Conservation (phyloP, 129 eudicot species). For the Dittrichia graveolens region DNA sequence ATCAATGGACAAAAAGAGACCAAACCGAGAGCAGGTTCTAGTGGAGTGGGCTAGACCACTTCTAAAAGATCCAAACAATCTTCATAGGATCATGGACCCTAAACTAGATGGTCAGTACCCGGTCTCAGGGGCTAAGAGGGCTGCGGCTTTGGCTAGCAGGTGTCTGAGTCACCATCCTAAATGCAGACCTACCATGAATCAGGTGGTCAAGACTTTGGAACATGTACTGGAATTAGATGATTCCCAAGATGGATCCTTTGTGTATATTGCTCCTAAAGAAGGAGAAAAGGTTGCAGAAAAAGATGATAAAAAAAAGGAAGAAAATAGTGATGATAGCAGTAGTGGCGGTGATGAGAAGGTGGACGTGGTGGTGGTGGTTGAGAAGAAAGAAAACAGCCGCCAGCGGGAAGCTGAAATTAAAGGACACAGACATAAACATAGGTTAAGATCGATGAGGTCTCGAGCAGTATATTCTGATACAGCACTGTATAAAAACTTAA, state of each 20-base stretch:
- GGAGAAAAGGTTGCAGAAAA: slow-evolving; percentile 18
- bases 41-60: slow-evolving; percentile 66
- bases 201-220: slow-evolving; percentile 57
- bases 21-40: slow-evolving; percentile 50
- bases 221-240: slow-evolving; percentile 49
- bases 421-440: slow-evolving; percentile 36
- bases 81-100: slow-evolving; percentile 57
- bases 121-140: slow-evolving; percentile 44
- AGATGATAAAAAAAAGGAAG: background rate
- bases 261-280: slow-evolving; percentile 47
- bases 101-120: slow-evolving; percentile 60
- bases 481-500: slow-evolving; percentile 49
- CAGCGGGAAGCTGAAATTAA: slow-evolving; percentile 25
- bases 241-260: slow-evolving; percentile 41
- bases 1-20: slow-evolving; percentile 61
- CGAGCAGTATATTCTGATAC: slow-evolving; percentile 67
- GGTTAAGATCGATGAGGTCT: slow-evolving; percentile 42
- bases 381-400: slow-evolving; percentile 31
- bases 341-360: slow-evolving; percentile 22
- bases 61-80: slow-evolving; percentile 47
- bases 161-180: slow-evolving; percentile 63
- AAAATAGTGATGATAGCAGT: slow-evolving; percentile 3
- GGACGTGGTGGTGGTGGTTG: slow-evolving; percentile 20
- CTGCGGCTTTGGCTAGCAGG: slow-evolving; percentile 53
- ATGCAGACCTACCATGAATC: slow-evolving; percentile 54